Evolutionary conservation across 305 asterid genomes (phyloP).

Genomic region (Fraxinus paxiana): DNA sequence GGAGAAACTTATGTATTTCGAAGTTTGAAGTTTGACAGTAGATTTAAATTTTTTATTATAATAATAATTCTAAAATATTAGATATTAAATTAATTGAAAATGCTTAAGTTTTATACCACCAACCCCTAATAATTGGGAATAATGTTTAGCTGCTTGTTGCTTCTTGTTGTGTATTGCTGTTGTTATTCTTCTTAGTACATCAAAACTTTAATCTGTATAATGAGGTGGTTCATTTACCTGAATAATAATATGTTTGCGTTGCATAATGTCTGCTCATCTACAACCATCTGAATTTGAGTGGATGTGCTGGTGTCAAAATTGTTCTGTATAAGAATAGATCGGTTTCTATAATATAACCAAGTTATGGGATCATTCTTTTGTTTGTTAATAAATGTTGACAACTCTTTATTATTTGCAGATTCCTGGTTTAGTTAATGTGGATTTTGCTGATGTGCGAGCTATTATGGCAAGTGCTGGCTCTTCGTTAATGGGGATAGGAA

Average conservation of each 20-base stretch:
- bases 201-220: background rate
- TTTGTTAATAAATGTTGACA: slow-evolving; percentile 2
- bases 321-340: slow-evolving; percentile 1
- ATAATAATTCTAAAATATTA: background rate
- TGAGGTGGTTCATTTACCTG: background rate
- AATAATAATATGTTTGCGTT: background rate
- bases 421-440: slow-evolving; percentile 91
- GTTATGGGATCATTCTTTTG: slow-evolving; percentile 17
- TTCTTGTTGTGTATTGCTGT: background rate
- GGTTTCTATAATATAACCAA: slow-evolving; percentile 6
- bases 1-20: background rate
- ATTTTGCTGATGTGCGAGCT: slow-evolving; percentile 96
- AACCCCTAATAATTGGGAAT: background rate
- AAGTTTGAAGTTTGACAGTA: background rate
- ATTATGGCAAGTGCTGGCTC: slow-evolving; percentile 97
- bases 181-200: background rate
- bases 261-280: background rate
- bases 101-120: background rate
- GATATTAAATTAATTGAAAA: background rate
- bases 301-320: background rate
- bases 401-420: slow-evolving; percentile 50
- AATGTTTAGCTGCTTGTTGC: background rate
- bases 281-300: background rate
- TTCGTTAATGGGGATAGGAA: slow-evolving; percentile 95
- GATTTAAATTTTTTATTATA: background rate